These are phyloP conservation scores for Plantago lanceolata DNA, from an alignment of 305 asterid species.

Conservation along the genomic window DNA sequence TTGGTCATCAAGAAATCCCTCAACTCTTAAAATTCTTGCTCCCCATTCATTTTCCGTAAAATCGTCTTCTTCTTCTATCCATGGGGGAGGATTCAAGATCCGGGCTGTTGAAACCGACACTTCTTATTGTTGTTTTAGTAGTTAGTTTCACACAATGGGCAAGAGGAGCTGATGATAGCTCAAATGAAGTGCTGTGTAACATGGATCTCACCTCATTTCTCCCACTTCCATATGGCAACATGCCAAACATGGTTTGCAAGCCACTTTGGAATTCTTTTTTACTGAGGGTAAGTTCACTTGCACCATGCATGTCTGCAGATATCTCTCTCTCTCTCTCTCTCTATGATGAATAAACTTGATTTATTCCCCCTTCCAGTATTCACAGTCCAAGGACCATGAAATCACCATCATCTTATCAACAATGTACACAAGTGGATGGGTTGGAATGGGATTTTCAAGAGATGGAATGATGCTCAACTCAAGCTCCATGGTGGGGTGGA, in stretches of 20 bases:
- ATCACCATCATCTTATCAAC: conserved; percentile 71
- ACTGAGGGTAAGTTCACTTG: conserved; percentile 49
- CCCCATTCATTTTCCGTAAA: conserved; percentile 21
- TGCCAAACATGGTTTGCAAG: conserved; percentile 69
- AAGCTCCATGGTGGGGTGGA: conserved; percentile 91
- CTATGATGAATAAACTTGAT: not conserved
- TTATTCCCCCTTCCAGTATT: conserved; percentile 49
- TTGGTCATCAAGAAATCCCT: conserved; percentile 32
- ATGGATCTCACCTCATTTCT: conserved; percentile 60
- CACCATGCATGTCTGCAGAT: not conserved
- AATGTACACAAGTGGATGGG: conserved; percentile 80
- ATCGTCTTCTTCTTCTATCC: conserved; percentile 19
- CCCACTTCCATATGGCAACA: conserved; percentile 69
- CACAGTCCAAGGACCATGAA: conserved; percentile 54
- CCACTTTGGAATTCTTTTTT: conserved; percentile 83
- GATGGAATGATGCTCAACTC: conserved; percentile 83
- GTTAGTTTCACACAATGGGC: conserved; percentile 26
- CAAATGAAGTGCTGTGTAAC: conserved; percentile 37
- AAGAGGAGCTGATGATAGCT: conserved; percentile 25
- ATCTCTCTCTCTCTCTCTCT: too few relatives aligned
- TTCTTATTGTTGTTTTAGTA: conserved; percentile 21
- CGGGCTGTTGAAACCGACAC: conserved; percentile 11
- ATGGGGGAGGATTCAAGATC: conserved; percentile 42
- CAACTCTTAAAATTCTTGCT: conserved; percentile 23
- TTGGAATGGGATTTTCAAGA: conserved; percentile 79